Conservation (phyloP, 371 early-diverging fungal genomes). For the Mortierella sp. region DNA sequence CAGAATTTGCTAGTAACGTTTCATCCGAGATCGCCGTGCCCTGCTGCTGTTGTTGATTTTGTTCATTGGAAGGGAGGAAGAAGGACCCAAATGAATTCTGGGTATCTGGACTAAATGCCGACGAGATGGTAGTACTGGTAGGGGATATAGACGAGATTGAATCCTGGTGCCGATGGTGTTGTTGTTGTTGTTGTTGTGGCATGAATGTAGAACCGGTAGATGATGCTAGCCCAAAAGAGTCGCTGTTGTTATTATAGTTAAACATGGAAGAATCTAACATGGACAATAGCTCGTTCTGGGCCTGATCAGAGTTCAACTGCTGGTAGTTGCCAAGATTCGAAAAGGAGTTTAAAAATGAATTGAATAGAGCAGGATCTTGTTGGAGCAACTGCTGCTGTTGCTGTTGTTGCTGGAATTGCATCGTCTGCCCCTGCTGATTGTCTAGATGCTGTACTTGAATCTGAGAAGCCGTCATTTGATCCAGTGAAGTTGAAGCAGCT, state of each 20-base stretch:
- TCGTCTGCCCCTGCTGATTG: slow-evolving; percentile 25
- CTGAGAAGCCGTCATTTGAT: slow-evolving; percentile 21
- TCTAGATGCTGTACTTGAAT: slow-evolving; percentile 24
- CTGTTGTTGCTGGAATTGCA: slow-evolving; percentile 26
- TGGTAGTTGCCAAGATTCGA: slow-evolving; percentile 46
- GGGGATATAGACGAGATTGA: slow-evolving; percentile 17
- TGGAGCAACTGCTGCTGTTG: slow-evolving; percentile 11
- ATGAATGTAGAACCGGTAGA: not conserved
- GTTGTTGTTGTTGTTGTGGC: slow-evolving; percentile 15
- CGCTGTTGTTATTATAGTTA: slow-evolving; percentile 10
- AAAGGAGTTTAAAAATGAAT: slow-evolving; percentile 39
- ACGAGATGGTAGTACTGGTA: slow-evolving; percentile 20
- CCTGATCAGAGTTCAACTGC: slow-evolving; percentile 54
- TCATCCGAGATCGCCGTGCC: slow-evolving; percentile 25
- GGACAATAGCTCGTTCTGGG: slow-evolving; percentile 47
- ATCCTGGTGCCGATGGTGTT: slow-evolving; percentile 11
- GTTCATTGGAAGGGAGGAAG: slow-evolving; percentile 1
- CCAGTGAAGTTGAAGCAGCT: slow-evolving; percentile 7
- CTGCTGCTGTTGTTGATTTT: slow-evolving; percentile 7
- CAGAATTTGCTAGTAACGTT: slow-evolving; percentile 14
- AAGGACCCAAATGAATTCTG: slow-evolving; percentile 3
- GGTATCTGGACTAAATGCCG: slow-evolving; percentile 23
- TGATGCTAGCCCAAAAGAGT: not conserved
- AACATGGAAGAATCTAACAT: slow-evolving; percentile 39
- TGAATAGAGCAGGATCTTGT: slow-evolving; percentile 21